A percentile compares a stretch with the other conserved stretches of the same genome.
phyloP scores from a whole-genome alignment of 768 basidiomycete genomes.

The Podaxis mareebaensis region DNA sequence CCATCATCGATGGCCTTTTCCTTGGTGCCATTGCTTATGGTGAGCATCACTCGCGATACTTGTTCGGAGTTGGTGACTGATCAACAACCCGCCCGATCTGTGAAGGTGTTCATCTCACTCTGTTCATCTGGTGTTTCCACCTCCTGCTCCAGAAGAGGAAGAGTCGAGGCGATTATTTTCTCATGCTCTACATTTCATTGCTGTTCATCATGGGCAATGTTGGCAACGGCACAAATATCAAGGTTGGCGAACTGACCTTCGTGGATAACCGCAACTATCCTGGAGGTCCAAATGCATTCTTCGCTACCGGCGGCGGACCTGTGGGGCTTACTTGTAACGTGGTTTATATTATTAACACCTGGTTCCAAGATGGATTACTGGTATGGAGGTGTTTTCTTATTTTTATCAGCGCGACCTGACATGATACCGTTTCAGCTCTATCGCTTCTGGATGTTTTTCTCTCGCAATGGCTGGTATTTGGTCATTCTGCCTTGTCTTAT shows the following conservation, averaged over 20 bases:
- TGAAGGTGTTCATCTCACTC: slow-evolving; percentile 17
- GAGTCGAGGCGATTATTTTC: neutral
- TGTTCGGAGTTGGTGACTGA: neutral
- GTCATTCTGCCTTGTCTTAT: slow-evolving; percentile 11
- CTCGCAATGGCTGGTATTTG: slow-evolving; percentile 7
- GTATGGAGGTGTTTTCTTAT: slow-evolving; percentile 6
- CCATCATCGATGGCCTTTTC: slow-evolving; percentile 24
- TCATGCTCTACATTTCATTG: slow-evolving; percentile 19
- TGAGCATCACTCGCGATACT: slow-evolving; percentile 1
- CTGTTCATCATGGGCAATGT: slow-evolving; percentile 25
- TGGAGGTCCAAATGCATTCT: slow-evolving; percentile 19
- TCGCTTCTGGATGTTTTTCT: slow-evolving; percentile 19
- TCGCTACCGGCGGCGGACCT: slow-evolving; percentile 11
- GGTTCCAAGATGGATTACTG: slow-evolving; percentile 23
- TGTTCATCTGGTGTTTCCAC: slow-evolving; percentile 18
- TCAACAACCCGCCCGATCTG: slow-evolving; percentile 1
- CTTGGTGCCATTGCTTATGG: slow-evolving; percentile 25
- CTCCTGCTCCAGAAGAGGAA: slow-evolving; percentile 6
- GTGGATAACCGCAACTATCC: slow-evolving; percentile 24
- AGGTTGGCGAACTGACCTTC: slow-evolving; percentile 22
- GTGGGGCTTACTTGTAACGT: slow-evolving; percentile 19
- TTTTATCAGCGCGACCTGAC: neutral
- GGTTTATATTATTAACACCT: slow-evolving; percentile 20
- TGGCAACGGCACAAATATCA: slow-evolving; percentile 20
- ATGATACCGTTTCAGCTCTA: slow-evolving; percentile 12